phyloP scores from a whole-genome alignment of 805 yeast species.

The Sungouiella thailandica region DNA sequence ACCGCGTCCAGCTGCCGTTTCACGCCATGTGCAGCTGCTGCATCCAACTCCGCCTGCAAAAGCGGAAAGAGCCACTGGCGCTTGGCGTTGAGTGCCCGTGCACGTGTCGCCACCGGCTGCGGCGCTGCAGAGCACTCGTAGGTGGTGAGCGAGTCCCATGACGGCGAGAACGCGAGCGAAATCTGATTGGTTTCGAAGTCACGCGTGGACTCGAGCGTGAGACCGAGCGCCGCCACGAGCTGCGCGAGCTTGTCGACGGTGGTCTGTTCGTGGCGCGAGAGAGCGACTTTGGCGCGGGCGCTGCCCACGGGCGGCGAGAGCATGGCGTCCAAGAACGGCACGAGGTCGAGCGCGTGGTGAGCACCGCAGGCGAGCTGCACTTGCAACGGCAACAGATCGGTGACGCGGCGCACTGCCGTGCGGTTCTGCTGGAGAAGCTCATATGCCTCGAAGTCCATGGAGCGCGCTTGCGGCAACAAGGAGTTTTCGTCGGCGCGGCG shows the following conservation, averaged over 20 bases:
- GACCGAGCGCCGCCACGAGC: conserved; percentile 34
- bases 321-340: conserved; percentile 31
- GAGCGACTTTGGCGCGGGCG: conserved; percentile 17
- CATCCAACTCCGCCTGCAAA: conserved; percentile 30
- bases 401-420: conserved; percentile 27
- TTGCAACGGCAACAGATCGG: conserved; percentile 24
- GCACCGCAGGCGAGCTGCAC: conserved; percentile 23
- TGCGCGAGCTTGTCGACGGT: conserved; percentile 33
- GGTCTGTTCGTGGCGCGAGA: conserved; percentile 24
- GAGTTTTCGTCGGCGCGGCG: conserved; percentile 8
- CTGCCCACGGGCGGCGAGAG: conserved; percentile 27
- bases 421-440: conserved; percentile 33
- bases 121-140: conserved; percentile 19
- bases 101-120: conserved; percentile 7
- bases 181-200: conserved; percentile 29
- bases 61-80: conserved; percentile 36
- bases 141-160: conserved; percentile 29
- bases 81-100: conserved; percentile 22
- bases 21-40: conserved; percentile 21
- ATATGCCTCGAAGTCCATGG: conserved; percentile 33
- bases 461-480: conserved; percentile 28
- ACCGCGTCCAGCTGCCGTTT: conserved; percentile 8
- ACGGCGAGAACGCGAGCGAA: conserved; percentile 27
- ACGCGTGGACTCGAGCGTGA: conserved; percentile 34
- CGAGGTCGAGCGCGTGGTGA: conserved; percentile 22